Percentiles rank a stretch among this genome's conserved stretches.
These are phyloP conservation scores for Fusarium albidum DNA, from an alignment of 2,329 filamentous ascomycete genomes.

Conservation along the genomic window DNA sequence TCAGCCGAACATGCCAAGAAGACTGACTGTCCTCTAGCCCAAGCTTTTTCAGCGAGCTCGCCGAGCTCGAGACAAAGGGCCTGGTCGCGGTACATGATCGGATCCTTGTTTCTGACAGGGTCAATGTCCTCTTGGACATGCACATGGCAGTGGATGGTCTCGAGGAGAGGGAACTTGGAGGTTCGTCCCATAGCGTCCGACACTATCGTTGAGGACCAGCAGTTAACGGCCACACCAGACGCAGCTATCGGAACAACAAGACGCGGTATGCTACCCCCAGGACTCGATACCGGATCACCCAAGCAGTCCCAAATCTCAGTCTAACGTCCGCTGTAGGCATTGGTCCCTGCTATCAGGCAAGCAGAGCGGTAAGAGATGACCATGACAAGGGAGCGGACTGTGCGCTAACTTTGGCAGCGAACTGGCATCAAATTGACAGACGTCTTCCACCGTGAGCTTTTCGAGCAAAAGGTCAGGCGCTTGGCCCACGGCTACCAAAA, in stretches of 20 bases:
- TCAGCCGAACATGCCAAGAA: conserved; percentile 30
- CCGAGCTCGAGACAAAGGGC: conserved; percentile 50
- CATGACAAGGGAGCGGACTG: conserved; percentile 29
- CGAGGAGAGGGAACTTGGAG: conserved; percentile 64
- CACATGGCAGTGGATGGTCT: conserved; percentile 75
- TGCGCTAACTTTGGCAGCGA: conserved; percentile 50
- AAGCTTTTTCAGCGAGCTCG: conserved; percentile 53
- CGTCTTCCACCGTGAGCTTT: conserved; percentile 71
- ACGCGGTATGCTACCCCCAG: conserved; percentile 42
- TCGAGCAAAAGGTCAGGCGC: conserved; percentile 70
- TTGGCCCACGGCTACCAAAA: conserved; percentile 67
- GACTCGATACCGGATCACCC: conserved; percentile 19
- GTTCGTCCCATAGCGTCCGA: conserved; percentile 25
- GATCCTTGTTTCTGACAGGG: conserved; percentile 70
- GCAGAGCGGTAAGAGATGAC: conserved; percentile 38
- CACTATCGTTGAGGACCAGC: conserved; percentile 37
- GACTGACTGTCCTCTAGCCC: conserved; percentile 40
- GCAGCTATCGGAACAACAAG: conserved; percentile 48
- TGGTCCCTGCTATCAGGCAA: conserved; percentile 46
- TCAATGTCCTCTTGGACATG: conserved; percentile 70
- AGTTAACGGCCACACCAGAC: conserved; percentile 35
- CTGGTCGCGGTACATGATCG: conserved; percentile 50
- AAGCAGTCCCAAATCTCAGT: conserved; percentile 31
- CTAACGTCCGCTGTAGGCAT: conserved; percentile 47
- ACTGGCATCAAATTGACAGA: conserved; percentile 73